Percentiles rank a stretch among this genome's conserved stretches.
These are phyloP conservation scores for Aspergillus hiratsukae DNA, from an alignment of 2,329 filamentous ascomycete species.

Conservation along the genomic window DNA sequence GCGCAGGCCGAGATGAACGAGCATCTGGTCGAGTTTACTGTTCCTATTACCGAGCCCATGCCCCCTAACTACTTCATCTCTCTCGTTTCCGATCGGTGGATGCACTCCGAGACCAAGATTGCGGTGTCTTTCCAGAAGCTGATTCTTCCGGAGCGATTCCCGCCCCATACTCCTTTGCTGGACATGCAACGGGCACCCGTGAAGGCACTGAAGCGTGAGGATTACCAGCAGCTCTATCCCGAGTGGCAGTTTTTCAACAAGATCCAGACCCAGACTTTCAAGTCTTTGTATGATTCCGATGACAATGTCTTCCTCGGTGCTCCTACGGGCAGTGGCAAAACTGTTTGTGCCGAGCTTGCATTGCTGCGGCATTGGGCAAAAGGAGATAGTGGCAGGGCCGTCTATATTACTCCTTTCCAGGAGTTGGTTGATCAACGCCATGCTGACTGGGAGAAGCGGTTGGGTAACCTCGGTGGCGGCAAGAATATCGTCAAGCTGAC, in stretches of 20 bases:
- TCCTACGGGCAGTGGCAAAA: slow-evolving; percentile 94
- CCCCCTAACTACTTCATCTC: slow-evolving; percentile 98
- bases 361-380: slow-evolving; percentile 83
- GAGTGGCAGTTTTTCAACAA: slow-evolving; percentile 90
- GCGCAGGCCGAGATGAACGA: slow-evolving; percentile 81
- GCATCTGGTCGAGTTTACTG: slow-evolving; percentile 92
- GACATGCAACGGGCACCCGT: slow-evolving; percentile 90
- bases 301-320: slow-evolving; percentile 92
- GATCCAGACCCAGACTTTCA: slow-evolving; percentile 95
- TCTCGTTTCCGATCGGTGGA: slow-evolving; percentile 92
- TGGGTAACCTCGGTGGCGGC: slow-evolving; percentile 68
- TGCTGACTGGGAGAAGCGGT: slow-evolving; percentile 78
- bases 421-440: slow-evolving; percentile 79
- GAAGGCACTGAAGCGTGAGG: slow-evolving; percentile 78
- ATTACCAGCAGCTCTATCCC: slow-evolving; percentile 76
- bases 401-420: slow-evolving; percentile 93
- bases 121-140: slow-evolving; percentile 94
- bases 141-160: slow-evolving; percentile 90
- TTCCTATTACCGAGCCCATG: slow-evolving; percentile 95
- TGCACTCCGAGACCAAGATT: slow-evolving; percentile 92
- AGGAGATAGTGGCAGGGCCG: slow-evolving; percentile 67
- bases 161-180: slow-evolving; percentile 83
- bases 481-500: slow-evolving; percentile 91
- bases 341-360: slow-evolving; percentile 91
- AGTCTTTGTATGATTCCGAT: slow-evolving; percentile 82